Conservation (phyloP, 495 filamentous ascomycete species). For the Podospora australis region DNA sequence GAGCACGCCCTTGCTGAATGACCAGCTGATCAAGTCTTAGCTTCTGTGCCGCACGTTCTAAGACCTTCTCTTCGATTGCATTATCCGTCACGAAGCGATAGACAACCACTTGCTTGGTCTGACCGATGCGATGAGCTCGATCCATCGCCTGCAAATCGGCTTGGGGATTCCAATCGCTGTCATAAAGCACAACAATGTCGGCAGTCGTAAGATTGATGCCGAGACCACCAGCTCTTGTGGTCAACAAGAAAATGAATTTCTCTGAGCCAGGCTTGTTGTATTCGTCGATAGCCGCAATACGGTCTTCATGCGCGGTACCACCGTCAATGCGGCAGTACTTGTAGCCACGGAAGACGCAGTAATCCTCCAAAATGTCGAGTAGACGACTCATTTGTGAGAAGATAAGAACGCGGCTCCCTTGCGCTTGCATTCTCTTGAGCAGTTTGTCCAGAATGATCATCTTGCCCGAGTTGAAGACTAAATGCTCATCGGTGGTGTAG, state of each 20-base stretch:
- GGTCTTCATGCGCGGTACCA: slow-evolving; percentile 93
- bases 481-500: slow-evolving; percentile 96
- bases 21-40: slow-evolving; percentile 96
- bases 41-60: slow-evolving; percentile 96
- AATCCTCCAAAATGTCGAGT: slow-evolving; percentile 95
- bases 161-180: slow-evolving; percentile 99
- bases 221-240: slow-evolving; percentile 92
- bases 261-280: slow-evolving; percentile 95
- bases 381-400: slow-evolving; percentile 99
- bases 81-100: slow-evolving; percentile 97
- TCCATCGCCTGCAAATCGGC: slow-evolving; percentile 99
- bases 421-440: slow-evolving; percentile 69
- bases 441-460: slow-evolving; percentile 97
- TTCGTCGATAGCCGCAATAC: slow-evolving; percentile 94
- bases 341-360: slow-evolving; percentile 89
- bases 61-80: slow-evolving; percentile 96
- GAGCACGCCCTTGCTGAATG: slow-evolving; percentile 96
- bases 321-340: slow-evolving; percentile 98
- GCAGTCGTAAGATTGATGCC: slow-evolving; percentile 96
- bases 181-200: slow-evolving; percentile 96
- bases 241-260: slow-evolving; percentile 97
- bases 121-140: slow-evolving; percentile 94
- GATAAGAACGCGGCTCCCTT: slow-evolving; percentile 90
- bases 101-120: slow-evolving; percentile 95
- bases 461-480: slow-evolving; percentile 90